These are phyloP conservation scores for Cladosporium phlei DNA, from an alignment of 2,329 filamentous ascomycete species.

Conservation along the genomic window DNA sequence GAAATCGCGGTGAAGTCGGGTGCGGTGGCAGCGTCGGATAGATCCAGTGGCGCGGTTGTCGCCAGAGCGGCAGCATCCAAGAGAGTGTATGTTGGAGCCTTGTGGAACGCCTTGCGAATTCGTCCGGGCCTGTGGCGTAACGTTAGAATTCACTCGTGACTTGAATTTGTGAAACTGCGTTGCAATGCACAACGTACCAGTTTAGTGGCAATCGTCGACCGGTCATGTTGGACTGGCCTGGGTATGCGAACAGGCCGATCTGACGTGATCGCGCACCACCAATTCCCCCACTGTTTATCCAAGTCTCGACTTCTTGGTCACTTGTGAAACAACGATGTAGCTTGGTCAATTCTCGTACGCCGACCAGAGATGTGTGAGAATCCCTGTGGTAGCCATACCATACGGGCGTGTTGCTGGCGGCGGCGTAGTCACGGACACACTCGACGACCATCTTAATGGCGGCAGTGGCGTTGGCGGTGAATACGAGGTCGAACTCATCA, in stretches of 20 bases:
- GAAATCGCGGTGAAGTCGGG: constrained; percentile 60
- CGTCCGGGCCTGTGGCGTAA: constrained; percentile 26
- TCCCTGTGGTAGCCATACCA: constrained; percentile 60
- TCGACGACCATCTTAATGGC: constrained; percentile 60
- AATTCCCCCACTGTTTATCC: constrained; percentile 38
- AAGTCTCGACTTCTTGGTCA: constrained; percentile 39
- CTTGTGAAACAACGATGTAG: constrained; percentile 36
- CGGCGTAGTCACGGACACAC: constrained; percentile 51
- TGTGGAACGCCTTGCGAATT: constrained; percentile 32
- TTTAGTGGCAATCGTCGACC: constrained; percentile 33
- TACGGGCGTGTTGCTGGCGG: constrained; percentile 43
- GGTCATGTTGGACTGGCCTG: constrained; percentile 39
- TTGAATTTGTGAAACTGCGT: constrained; percentile 1
- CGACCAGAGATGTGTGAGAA: constrained; percentile 55
- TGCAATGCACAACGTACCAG: constrained; percentile 25
- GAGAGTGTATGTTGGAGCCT: constrained; percentile 44
- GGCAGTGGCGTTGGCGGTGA: constrained; percentile 58
- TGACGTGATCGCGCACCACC: constrained; percentile 30
- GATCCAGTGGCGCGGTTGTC: constrained; percentile 57
- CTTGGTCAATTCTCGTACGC: constrained; percentile 32
- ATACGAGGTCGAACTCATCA: constrained; percentile 57
- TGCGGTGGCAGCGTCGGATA: constrained; percentile 47
- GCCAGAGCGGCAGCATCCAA: constrained; percentile 61
- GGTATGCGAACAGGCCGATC: constrained; percentile 34
- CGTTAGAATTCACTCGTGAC: constrained; percentile 19